Evolutionary conservation across 306 rosid species (phyloP).

Genomic region (Dicorynia guianensis): DNA sequence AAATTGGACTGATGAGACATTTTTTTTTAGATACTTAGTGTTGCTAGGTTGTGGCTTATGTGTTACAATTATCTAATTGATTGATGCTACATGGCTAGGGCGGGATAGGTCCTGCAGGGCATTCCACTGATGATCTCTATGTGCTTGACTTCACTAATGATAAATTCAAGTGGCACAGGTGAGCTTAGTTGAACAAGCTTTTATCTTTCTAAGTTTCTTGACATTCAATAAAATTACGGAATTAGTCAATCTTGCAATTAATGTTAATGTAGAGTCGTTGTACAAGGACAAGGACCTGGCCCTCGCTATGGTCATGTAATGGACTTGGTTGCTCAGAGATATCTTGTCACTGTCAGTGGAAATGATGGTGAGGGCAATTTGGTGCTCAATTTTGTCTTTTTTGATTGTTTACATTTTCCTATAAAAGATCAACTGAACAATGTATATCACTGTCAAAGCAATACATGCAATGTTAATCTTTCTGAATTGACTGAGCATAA

Average conservation of each 20-base stretch:
- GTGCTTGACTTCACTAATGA: conserved; percentile 94
- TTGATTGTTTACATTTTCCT: conserved; percentile 9
- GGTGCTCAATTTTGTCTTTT: not conserved
- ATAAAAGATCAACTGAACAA: not conserved
- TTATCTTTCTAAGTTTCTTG: conserved; percentile 35
- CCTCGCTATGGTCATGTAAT: conserved; percentile 99
- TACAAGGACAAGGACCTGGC: conserved; percentile 98
- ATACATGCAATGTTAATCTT: not conserved
- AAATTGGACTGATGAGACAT: conserved; percentile 4
- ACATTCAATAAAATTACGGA: conserved; percentile 17
- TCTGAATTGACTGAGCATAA: conserved; percentile 5
- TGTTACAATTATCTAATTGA: conserved; percentile 36
- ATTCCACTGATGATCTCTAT: conserved; percentile 89
- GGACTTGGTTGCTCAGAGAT: conserved; percentile 99
- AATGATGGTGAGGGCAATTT: conserved; percentile 82
- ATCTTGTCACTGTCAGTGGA: conserved; percentile 93
- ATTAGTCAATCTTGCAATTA: conserved; percentile 30
- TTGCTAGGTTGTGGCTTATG: conserved; percentile 7
- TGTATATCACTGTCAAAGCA: conserved; percentile 15
- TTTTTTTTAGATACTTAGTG: not conserved
- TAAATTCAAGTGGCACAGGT: conserved; percentile 99
- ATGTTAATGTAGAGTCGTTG: conserved; percentile 77
- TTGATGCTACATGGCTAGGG: conserved; percentile 73
- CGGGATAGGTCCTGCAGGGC: conserved; percentile 99
- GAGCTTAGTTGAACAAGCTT: conserved; percentile 43